Evolutionary conservation across 148 eudicot genomes (phyloP), one percentile per base, ranked within the genome.

Genomic region (Rhododendron ovatum): DNA sequence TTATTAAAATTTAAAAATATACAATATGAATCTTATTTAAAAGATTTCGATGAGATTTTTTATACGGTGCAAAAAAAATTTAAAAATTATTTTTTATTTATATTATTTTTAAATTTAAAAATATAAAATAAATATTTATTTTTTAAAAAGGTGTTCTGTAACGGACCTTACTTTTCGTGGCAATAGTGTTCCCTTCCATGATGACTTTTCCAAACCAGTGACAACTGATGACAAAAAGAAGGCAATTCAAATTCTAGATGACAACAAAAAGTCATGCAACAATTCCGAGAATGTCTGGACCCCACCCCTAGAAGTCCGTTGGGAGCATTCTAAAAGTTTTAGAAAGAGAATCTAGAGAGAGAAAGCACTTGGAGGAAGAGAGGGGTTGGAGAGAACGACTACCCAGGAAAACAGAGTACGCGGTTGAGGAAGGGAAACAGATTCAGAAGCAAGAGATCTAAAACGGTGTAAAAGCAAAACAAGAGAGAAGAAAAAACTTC

Each of bases 291-390:
- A 61, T 13, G 11, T 61, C 41, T 15, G 14, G 39, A 39, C 76
- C 78, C 67, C 71, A 86, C 80, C 39, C 12, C 10, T 1, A 86
- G 69, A 73, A 37, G 84, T 73, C 88, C 88, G 88, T 86, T 86
- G 73, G 84, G 84, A 59, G 33, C 20, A 55, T 81, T 15, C 20
- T 6, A 55, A 33, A 81, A 1, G 35, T 35, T 35, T 76, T 30
- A 9, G 73, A 37, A 28, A 43, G 55, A 78, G 41, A 59, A 35
- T 41, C 6, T 43, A 28, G 75, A 69, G 39, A 71, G 80, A 83
- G 85, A 69, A 30, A 47, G 45, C 22, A 11, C 48, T 83, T 30
- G 45, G 61, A 83, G 43, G 71, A 35, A 48, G 79, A 50, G 37
- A 30, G 15, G 9, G 59, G 22, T n/a, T n/a, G n/a, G n/a, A n/a